phyloP scores from a whole-genome alignment of 176 grass and related monocot genomes.

The Oryza glumipatula region DNA sequence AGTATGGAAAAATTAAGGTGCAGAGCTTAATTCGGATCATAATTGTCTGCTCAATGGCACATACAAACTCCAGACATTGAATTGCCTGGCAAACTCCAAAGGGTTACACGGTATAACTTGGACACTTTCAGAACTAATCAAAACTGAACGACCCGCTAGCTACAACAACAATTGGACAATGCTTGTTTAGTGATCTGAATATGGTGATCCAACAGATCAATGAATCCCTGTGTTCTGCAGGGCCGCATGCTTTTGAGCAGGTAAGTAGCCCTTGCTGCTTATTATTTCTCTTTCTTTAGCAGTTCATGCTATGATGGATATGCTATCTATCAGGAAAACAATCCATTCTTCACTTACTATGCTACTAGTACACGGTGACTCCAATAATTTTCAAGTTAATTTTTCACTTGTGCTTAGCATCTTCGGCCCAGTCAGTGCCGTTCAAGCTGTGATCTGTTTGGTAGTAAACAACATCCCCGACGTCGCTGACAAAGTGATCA shows the following conservation, averaged over 20 bases:
- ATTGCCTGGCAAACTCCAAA: background rate
- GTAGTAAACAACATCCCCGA: conserved; percentile 82
- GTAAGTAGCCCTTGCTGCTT: background rate
- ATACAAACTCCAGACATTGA: conserved; percentile 19
- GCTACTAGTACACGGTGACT: background rate
- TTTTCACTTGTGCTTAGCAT: conserved; percentile 29
- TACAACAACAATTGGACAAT: conserved; percentile 18
- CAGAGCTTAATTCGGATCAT: background rate
- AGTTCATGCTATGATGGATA: background rate
- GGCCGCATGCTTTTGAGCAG: background rate
- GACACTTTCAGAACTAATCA: background rate
- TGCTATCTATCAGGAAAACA: background rate
- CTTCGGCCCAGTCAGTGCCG: background rate
- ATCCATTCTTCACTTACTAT: conserved; percentile 1
- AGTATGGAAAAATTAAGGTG: background rate
- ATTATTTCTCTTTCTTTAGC: conserved; percentile 3
- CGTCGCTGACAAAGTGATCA: conserved; percentile 89
- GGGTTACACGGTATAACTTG: background rate
- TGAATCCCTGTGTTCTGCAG: conserved; percentile 10
- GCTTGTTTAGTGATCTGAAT: conserved; percentile 22
- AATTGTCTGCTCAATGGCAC: conserved; percentile 8
- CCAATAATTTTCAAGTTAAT: background rate
- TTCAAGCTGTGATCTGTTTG: conserved; percentile 60
- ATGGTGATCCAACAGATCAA: conserved; percentile 1
- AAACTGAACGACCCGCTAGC: conserved; percentile 13